These are phyloP conservation scores for Phanerodontia chrysosporium DNA, from an alignment of 768 basidiomycete genomes.

Conservation along the genomic window DNA sequence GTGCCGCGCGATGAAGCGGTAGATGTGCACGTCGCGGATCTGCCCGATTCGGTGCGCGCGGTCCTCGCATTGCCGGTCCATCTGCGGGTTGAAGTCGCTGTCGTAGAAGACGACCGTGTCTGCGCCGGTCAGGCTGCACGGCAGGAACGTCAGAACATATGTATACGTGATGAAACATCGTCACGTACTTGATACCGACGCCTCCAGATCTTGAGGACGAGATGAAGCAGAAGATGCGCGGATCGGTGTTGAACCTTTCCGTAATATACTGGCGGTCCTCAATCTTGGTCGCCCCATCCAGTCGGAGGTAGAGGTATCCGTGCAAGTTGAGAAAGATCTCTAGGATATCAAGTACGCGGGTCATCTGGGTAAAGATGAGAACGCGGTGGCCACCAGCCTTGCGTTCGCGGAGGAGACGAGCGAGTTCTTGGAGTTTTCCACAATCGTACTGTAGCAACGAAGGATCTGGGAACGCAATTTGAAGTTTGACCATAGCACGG, in stretches of 20 bases:
- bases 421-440: conserved; percentile 87
- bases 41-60: conserved; percentile 99
- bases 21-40: conserved; percentile 93
- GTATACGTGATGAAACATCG: not conserved
- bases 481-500: conserved; percentile 71
- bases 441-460: conserved; percentile 92
- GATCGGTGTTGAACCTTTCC: conserved; percentile 81
- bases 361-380: conserved; percentile 98
- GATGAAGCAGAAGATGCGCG: conserved; percentile 84
- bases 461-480: conserved; percentile 91
- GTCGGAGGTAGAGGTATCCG: conserved; percentile 88
- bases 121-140: conserved; percentile 68
- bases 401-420: conserved; percentile 73
- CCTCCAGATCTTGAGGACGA: conserved; percentile 75
- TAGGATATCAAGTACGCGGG: conserved; percentile 86
- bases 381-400: conserved; percentile 86
- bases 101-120: conserved; percentile 98
- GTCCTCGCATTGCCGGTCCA: conserved; percentile 97
- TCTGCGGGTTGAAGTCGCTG: conserved; percentile 95
- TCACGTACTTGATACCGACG: conserved; percentile 90
- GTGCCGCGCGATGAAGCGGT: conserved; percentile 84
- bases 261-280: conserved; percentile 91
- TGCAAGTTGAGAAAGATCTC: conserved; percentile 91
- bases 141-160: conserved; percentile 18
- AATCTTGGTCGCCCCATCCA: conserved; percentile 93